Evolutionary conservation across 2,329 filamentous ascomycete genomes (phyloP).

Genomic region (Calonectria leucothoes): DNA sequence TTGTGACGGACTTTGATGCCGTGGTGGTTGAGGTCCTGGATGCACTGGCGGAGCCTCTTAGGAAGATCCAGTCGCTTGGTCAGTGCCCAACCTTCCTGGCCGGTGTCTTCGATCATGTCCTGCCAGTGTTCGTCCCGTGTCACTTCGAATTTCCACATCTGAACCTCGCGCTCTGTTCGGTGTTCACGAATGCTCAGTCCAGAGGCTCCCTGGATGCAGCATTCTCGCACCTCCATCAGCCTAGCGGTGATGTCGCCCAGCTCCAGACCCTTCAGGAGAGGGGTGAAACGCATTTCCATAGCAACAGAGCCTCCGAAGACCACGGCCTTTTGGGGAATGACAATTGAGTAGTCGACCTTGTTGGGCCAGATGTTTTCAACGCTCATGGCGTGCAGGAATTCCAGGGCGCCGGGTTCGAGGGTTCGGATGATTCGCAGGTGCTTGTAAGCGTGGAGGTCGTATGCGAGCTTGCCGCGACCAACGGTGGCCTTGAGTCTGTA

Average conservation of each 20-base stretch:
- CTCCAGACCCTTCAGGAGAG: constrained; percentile 87
- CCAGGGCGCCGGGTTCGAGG: constrained; percentile 78
- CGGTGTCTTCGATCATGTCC: constrained; percentile 75
- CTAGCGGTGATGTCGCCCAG: constrained; percentile 86
- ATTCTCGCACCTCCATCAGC: constrained; percentile 83
- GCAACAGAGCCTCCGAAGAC: constrained; percentile 90
- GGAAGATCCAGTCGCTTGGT: constrained; percentile 77
- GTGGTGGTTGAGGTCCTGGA: constrained; percentile 89
- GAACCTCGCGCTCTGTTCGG: constrained; percentile 73
- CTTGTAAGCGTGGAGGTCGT: constrained; percentile 86
- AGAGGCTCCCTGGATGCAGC: constrained; percentile 62
- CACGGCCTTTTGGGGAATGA: constrained; percentile 92
- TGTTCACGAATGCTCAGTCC: constrained; percentile 64
- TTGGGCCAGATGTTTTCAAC: constrained; percentile 98
- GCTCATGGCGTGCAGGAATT: constrained; percentile 88
- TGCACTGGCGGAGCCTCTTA: constrained; percentile 82
- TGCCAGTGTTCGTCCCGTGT: constrained; percentile 73
- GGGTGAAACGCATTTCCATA: constrained; percentile 87
- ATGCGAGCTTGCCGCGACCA: constrained; percentile 85
- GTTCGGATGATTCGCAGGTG: constrained; percentile 83
- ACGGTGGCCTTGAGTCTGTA: constrained; percentile 94
- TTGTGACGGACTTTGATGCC: constrained; percentile 95
- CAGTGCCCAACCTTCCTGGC: constrained; percentile 73
- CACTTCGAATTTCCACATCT: constrained; percentile 67
- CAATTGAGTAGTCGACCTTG: constrained; percentile 96